These are phyloP conservation scores for Solanum paucissectum DNA, from an alignment of 257 asterid genomes.

Conservation along the genomic window DNA sequence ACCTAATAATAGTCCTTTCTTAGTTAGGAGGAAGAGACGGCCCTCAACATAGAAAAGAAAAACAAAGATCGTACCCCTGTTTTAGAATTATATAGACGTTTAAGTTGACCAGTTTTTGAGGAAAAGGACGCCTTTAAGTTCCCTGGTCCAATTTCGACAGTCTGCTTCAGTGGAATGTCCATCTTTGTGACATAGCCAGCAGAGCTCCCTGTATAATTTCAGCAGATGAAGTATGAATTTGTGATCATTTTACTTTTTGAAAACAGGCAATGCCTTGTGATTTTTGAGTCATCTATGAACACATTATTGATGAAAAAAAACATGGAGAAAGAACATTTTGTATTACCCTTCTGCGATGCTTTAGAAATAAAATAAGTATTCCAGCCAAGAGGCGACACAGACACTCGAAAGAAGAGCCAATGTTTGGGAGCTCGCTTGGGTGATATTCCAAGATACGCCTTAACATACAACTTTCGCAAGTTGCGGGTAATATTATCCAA, in stretches of 20 bases:
- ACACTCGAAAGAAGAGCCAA: conserved; percentile 60
- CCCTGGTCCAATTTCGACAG: conserved; percentile 63
- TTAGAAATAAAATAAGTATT: conserved; percentile 56
- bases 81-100: conserved; percentile 50
- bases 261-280: neutral
- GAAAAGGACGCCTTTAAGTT: conserved; percentile 63
- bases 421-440: conserved; percentile 38
- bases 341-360: conserved; percentile 34
- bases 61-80: conserved; percentile 42
- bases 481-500: conserved; percentile 45
- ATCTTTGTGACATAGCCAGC: conserved; percentile 5
- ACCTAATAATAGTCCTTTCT: conserved; percentile 27
- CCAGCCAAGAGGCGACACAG: conserved; percentile 70
- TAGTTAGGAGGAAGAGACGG: neutral
- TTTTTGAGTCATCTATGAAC: neutral
- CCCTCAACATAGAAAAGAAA: neutral
- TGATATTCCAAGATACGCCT: conserved; percentile 63
- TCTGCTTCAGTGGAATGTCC: conserved; percentile 23
- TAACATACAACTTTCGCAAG: conserved; percentile 47
- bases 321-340: neutral
- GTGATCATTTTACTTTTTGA: neutral
- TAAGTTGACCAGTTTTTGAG: conserved; percentile 64
- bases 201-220: conserved; percentile 29
- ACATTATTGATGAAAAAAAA: neutral
- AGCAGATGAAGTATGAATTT: neutral